A percentile compares a stretch with the other conserved stretches of the same genome.
Conservation (phyloP, 1,284 basidiomycete species). For the Veloboletus limbatus region DNA sequence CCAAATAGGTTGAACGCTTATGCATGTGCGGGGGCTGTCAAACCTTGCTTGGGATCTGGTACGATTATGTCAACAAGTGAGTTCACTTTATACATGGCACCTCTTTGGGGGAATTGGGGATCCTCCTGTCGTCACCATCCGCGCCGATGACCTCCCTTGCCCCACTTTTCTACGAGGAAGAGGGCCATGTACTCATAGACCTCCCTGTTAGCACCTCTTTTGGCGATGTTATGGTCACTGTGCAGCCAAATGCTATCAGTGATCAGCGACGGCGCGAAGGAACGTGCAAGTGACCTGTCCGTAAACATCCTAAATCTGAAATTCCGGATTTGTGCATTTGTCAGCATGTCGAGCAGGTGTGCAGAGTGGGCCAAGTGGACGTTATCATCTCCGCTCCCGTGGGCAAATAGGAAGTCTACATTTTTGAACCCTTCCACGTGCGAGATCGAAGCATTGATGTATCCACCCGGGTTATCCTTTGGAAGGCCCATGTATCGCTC, state of each 20-base stretch:
- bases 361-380: constrained; percentile 93
- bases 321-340: constrained; percentile 66
- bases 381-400: constrained; percentile 94
- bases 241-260: constrained; percentile 9
- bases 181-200: constrained; percentile 83
- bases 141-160: constrained; percentile 68
- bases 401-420: constrained; percentile 81
- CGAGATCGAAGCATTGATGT: constrained; percentile 80
- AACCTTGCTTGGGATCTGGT: constrained; percentile 3
- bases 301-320: constrained; percentile 96
- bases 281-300: constrained; percentile 64
- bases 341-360: constrained; percentile 89
- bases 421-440: constrained; percentile 82
- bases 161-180: constrained; percentile 90
- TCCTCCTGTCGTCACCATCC: constrained; percentile 42
- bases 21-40: not conserved
- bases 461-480: constrained; percentile 73
- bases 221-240: constrained; percentile 77
- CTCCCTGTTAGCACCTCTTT: constrained; percentile 78
- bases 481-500: constrained; percentile 97
- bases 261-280: constrained; percentile 6
- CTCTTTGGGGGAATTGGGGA: not conserved
- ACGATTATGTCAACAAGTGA: constrained; percentile 8
- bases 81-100: constrained; percentile 9
- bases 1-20: constrained; percentile 1